Evolutionary conservation across 495 filamentous ascomycete species (phyloP).

Genomic region (Hypomontagnella submonticulosa): DNA sequence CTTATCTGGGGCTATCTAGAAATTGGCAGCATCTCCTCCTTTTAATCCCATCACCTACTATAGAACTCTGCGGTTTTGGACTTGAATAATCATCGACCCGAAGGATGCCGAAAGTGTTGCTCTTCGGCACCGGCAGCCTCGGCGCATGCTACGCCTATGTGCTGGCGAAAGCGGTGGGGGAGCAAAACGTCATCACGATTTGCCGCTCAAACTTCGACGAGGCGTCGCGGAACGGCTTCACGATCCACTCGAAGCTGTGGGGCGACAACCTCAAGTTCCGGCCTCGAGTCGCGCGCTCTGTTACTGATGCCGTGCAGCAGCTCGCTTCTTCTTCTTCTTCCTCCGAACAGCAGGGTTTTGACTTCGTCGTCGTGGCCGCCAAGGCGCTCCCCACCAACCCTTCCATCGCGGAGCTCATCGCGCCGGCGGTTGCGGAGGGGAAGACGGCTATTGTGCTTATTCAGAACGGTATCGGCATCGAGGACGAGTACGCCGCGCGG

Average conservation of each 20-base stretch:
- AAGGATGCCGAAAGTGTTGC: slow-evolving; percentile 50
- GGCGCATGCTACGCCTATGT: slow-evolving; percentile 63
- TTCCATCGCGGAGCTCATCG: slow-evolving; percentile 51
- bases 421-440: slow-evolving; percentile 51
- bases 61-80: no score
- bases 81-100: neutral
- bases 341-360: slow-evolving; percentile 46
- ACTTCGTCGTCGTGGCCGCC: slow-evolving; percentile 65
- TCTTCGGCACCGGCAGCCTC: slow-evolving; percentile 65
- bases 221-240: slow-evolving; percentile 60
- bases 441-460: slow-evolving; percentile 62
- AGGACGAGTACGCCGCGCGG: slow-evolving; percentile 55
- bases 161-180: slow-evolving; percentile 55
- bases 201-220: slow-evolving; percentile 67
- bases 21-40: no score
- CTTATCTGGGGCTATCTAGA: no score
- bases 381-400: slow-evolving; percentile 54
- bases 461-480: slow-evolving; percentile 68
- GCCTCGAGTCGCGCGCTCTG: slow-evolving; percentile 54
- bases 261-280: slow-evolving; percentile 53
- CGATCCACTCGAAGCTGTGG: slow-evolving; percentile 60
- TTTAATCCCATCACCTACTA: neutral
- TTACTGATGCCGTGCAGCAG: slow-evolving; percentile 50
- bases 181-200: slow-evolving; percentile 57
- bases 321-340: neutral